These are phyloP conservation scores for Geranium rotundifolium DNA, from an alignment of 345 rosid genomes.

Conservation along the genomic window DNA sequence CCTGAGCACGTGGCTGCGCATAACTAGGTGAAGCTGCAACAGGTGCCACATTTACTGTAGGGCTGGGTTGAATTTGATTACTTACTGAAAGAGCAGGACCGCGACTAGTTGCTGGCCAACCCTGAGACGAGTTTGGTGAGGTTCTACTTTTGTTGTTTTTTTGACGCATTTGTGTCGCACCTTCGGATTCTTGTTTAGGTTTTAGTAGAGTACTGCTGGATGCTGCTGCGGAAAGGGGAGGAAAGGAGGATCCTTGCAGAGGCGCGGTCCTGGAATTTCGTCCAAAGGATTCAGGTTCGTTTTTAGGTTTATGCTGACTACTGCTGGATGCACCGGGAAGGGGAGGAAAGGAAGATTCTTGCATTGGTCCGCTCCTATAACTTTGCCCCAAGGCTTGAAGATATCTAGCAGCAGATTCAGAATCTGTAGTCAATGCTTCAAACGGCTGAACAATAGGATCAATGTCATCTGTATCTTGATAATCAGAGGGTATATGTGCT, in stretches of 20 bases:
- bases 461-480: constrained; percentile 27
- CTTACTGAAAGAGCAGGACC: constrained; percentile 21
- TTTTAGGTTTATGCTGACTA: constrained; percentile 37
- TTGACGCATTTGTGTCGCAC: constrained; percentile 39
- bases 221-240: constrained; percentile 50
- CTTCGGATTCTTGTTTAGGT: constrained; percentile 35
- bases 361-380: constrained; percentile 44
- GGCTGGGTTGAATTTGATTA: constrained; percentile 19
- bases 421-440: constrained; percentile 40
- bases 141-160: constrained; percentile 26
- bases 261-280: constrained; percentile 40
- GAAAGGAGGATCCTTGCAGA: constrained; percentile 72
- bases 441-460: constrained; percentile 55
- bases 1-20: constrained; percentile 24
- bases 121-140: constrained; percentile 33
- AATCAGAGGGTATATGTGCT: constrained; percentile 28
- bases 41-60: constrained; percentile 14
- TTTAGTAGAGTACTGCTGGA: constrained; percentile 33
- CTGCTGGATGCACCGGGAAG: constrained; percentile 31
- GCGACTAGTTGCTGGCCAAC: constrained; percentile 47
- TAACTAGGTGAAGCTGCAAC: constrained; percentile 17
- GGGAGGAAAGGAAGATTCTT: constrained; percentile 87
- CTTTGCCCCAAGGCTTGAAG: constrained; percentile 71
- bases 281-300: constrained; percentile 57
- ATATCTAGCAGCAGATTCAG: constrained; percentile 54